These are phyloP conservation scores for Aegilops longissima DNA, from an alignment of 176 grass and related monocot genomes.

Conservation along the genomic window DNA sequence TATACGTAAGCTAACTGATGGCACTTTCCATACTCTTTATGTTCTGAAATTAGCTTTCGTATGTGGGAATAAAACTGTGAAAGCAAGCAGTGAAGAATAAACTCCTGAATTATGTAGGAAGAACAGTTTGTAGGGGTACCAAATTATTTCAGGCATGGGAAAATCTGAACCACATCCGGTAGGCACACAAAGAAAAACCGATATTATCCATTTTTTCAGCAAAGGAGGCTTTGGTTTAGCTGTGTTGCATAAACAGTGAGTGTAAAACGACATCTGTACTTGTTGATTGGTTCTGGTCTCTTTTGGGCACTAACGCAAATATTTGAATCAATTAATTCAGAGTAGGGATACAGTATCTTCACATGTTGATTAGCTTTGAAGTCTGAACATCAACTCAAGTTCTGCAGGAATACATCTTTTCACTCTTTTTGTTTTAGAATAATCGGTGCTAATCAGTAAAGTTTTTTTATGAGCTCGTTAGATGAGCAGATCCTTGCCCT, in stretches of 20 bases:
- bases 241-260: neutral
- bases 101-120: neutral
- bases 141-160: neutral
- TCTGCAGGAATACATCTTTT: neutral
- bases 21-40: neutral
- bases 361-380: neutral
- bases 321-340: neutral
- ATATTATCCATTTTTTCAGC: neutral
- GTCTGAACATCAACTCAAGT: neutral
- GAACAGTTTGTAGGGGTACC: neutral
- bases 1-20: neutral
- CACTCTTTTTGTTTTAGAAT: neutral
- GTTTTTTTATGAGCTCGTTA: neutral
- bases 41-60: neutral
- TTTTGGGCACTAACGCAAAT: neutral
- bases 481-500: neutral
- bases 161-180: neutral
- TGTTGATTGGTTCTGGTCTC: neutral
- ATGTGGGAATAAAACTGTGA: neutral
- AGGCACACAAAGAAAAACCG: neutral
- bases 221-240: neutral
- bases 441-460: neutral
- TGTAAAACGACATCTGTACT: neutral
- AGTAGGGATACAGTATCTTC: neutral
- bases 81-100: neutral